Evolutionary conservation across 805 yeast species (phyloP).

Genomic region (Ogataea methylovora): DNA sequence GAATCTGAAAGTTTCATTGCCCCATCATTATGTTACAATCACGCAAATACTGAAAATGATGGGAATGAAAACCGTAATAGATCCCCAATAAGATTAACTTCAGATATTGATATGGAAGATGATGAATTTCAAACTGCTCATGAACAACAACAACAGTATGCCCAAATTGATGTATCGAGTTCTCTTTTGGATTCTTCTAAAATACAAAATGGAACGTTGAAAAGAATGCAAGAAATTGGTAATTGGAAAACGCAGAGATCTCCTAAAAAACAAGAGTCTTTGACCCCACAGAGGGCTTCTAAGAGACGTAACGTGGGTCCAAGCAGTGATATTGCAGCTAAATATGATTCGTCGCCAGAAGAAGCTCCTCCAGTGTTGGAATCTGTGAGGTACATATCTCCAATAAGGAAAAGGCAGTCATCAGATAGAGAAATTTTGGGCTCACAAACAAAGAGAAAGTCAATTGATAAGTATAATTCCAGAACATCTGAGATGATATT

Average conservation of each 20-base stretch:
- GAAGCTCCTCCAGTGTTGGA: conserved; percentile 23
- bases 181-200: no score
- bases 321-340: conserved; percentile 1
- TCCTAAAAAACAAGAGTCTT: neutral
- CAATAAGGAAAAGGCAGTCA: conserved; percentile 3
- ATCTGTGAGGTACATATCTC: conserved; percentile 15
- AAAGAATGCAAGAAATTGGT: no score
- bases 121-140: conserved; percentile 1
- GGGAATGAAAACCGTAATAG: neutral
- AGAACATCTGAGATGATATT: conserved; percentile 30
- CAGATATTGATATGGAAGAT: neutral
- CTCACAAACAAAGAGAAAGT: conserved; percentile 5
- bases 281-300: neutral
- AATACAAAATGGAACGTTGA: no score
- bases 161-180: neutral
- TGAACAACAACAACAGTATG: neutral
- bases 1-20: neutral
- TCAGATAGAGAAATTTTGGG: neutral
- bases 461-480: conserved; percentile 18
- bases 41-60: neutral
- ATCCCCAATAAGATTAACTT: neutral
- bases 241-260: no score
- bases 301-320: conserved; percentile 5
- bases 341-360: conserved; percentile 27
- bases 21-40: neutral